Evolutionary conservation across 805 yeast species (phyloP), one percentile per base, ranked within the genome.

Genomic region (Candida hungchunana): DNA sequence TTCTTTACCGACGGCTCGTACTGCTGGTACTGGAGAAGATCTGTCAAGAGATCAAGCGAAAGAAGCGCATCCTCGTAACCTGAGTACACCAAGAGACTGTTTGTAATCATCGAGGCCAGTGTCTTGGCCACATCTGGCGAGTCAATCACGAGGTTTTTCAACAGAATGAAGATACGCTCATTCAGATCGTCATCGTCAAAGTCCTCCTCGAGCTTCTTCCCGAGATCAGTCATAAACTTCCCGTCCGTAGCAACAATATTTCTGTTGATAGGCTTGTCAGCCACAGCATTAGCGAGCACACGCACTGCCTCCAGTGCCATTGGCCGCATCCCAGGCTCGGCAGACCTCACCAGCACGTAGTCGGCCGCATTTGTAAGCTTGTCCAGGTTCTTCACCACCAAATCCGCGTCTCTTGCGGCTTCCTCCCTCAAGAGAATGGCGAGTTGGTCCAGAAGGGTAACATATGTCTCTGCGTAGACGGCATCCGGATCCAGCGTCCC

Each of bases 241-340:
- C 31, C 15, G 24, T 42, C 29, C 7, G 37, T 16, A 4, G 34
- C 34, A 5, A 50, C 38, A 3, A 23, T 18, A 6, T 29, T 25
- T 37, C 58, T 39, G 34, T 55, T 55, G 5, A 8, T 19, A 11
- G 44, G 49, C 24, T 40, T 44, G 42, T 55, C 58, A 16, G 57
- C 59, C 17, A 55, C 46, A 2, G 47, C 47, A 31, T 55, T 55
- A 10, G 50, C 50, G 23, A 53, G 21, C 3, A 52, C 58, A 17
- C 55, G 40, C 13, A 52, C 14, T 18, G 45, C 9, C 18, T 52
- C 55, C 39, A 47, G 10, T 2, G 34, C 16, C 6, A 51, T 6
- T 1, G 37, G 42, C 22, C 48, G 32, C 7, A 29, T 7, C 7
- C 39, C 46, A 3, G 36, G 18, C 4, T 20, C 18, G 0, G 29